A percentile compares a stretch with the other conserved stretches of the same genome.
These are phyloP conservation scores for Cladophialophora chaetospira DNA, from an alignment of 2,329 filamentous ascomycete species.

Conservation along the genomic window DNA sequence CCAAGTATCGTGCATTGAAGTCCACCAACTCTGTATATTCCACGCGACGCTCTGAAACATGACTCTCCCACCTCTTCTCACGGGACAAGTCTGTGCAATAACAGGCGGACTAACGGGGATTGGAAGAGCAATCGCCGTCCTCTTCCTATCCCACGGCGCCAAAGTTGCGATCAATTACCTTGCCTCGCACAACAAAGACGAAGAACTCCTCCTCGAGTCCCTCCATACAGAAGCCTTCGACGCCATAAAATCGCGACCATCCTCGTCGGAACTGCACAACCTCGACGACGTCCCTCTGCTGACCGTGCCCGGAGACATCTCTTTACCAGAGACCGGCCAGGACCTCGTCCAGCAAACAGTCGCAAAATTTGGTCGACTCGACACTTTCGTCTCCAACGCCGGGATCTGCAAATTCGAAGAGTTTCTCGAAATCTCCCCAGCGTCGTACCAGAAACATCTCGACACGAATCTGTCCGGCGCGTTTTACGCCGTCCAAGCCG, in stretches of 20 bases:
- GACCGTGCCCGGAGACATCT: constrained; percentile 75
- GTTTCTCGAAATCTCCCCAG: constrained; percentile 73
- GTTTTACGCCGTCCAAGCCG: constrained; percentile 37
- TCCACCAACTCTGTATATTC: too few relatives aligned
- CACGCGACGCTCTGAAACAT: constrained; percentile 6
- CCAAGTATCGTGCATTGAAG: too few relatives aligned
- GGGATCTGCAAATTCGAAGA: constrained; percentile 75
- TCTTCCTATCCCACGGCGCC: constrained; percentile 56
- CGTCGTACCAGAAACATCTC: constrained; percentile 71
- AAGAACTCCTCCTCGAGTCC: constrained; percentile 31
- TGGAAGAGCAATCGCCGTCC: constrained; percentile 79
- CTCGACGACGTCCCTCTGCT: constrained; percentile 43
- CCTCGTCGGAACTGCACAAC: constrained; percentile 9
- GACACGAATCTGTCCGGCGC: constrained; percentile 36
- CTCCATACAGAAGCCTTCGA: constrained; percentile 32
- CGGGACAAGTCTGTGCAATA: constrained; percentile 77
- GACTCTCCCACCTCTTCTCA: constrained; percentile 32
- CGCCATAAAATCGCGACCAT: constrained; percentile 29
- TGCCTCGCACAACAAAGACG: constrained; percentile 32
- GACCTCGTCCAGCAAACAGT: constrained; percentile 61
- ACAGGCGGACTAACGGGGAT: constrained; percentile 87
- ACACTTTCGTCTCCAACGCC: constrained; percentile 39
- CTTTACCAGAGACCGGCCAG: constrained; percentile 69
- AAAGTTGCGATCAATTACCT: constrained; percentile 39
- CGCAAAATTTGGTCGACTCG: constrained; percentile 35